These are phyloP conservation scores for Phytophthora rubi DNA, from an alignment of 352 stramenopile genomes.

Conservation along the genomic window DNA sequence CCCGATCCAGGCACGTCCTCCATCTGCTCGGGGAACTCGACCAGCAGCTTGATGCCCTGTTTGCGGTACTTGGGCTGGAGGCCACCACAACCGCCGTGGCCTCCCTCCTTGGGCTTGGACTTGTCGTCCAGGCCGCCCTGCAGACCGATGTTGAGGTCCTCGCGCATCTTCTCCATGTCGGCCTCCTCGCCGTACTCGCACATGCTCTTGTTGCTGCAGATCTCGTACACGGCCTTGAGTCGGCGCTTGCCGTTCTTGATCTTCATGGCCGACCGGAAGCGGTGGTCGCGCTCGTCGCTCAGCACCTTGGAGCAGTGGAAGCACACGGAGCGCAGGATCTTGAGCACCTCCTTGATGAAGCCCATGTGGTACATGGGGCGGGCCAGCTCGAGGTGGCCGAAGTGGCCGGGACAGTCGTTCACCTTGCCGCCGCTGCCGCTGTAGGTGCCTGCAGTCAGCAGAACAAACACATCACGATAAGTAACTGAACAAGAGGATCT, in stretches of 20 bases:
- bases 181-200: constrained; percentile 86
- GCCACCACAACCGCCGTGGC: constrained; percentile 81
- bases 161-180: constrained; percentile 91
- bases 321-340: constrained; percentile 95
- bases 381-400: constrained; percentile 99
- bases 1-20: constrained; percentile 93
- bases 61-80: constrained; percentile 97
- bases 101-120: constrained; percentile 80
- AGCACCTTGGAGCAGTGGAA: constrained; percentile 97
- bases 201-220: constrained; percentile 93
- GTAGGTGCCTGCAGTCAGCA: constrained; percentile 67
- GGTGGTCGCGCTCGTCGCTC: constrained; percentile 90
- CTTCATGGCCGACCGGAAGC: constrained; percentile 82
- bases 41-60: constrained; percentile 94
- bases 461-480: neutral
- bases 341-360: constrained; percentile 97
- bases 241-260: constrained; percentile 91
- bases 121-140: constrained; percentile 86
- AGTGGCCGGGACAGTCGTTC: constrained; percentile 98
- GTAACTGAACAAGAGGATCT: neutral
- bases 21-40: constrained; percentile 96
- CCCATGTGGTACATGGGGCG: constrained; percentile 98
- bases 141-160: constrained; percentile 87
- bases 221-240: constrained; percentile 95
- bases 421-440: constrained; percentile 93